Base-by-base conservation (phyloP, 2,329 filamentous ascomycete species). In the Magnaporthiopsis poae region DNA sequence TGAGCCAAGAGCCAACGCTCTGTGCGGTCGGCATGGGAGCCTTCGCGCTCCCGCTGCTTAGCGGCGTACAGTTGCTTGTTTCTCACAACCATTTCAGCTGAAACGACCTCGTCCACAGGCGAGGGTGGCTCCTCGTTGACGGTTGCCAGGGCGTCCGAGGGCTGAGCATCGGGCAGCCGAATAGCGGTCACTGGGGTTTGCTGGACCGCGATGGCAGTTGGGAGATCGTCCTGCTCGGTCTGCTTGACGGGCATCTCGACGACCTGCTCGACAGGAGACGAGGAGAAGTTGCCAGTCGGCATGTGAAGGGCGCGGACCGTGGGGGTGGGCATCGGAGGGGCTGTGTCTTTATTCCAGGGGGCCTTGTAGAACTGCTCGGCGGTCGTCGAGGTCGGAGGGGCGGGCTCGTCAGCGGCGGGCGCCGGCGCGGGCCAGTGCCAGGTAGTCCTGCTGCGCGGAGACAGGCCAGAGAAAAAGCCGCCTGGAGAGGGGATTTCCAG, bases 401-500 rank as follows among this genome's bases (percentile, higher is more conserved):
- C 78, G 69, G 81, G 74, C 25, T 82, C 83, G 9, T 85, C 82
- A 15, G 68, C 67, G 70, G 77, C 79, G 35, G 79, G 78, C 13
- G 79, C 78, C 13, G 83, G 65, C 35, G 79, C 78, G 13, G 83
- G 65, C 68, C 88, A 79, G 72, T 91, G 87, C 94, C 94, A 98
- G 15, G 93, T 95, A 73, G 88, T 87, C 65, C 92, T 87, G 56
- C 89, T 87, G 65, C 86, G 85, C 3, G 89, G 86, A 56, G 90
- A 91, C 35, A 97, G 84, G 0, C 90, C 92, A 2, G 91, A 91
- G 77, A 97, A 97, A 81, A 97, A 97, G 0, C 90, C 92, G 33
- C 91, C 90, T 0, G 94, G 94, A 0, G 94, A 97, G 7, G 93
- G 94, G 46, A 98, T 92, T 33, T 93, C 93, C 27, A 97, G 84